These are phyloP conservation scores for Miamiensis avidus DNA, from an alignment of 169 alveolate genomes.

Conservation along the genomic window DNA sequence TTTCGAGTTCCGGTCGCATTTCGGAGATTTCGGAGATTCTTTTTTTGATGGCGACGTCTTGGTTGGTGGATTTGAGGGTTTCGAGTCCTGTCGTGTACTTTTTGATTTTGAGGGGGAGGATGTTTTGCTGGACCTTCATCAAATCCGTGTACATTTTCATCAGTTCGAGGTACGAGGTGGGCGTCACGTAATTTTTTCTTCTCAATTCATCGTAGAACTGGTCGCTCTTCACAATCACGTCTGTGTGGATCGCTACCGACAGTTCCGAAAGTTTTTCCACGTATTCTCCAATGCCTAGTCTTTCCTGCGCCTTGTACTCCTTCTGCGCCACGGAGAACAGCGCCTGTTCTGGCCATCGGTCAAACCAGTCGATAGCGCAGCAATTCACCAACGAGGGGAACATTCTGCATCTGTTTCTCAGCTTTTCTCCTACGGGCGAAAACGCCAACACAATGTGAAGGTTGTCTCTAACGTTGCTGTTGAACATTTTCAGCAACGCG, in stretches of 20 bases:
- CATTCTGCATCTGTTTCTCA: conserved; percentile 88
- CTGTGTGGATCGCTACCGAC: conserved; percentile 86
- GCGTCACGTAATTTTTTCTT: conserved; percentile 91
- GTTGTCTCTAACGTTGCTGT: conserved; percentile 79
- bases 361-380: conserved; percentile 91
- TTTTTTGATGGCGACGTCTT: conserved; percentile 87
- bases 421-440: conserved; percentile 89
- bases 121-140: conserved; percentile 71
- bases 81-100: conserved; percentile 90
- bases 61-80: conserved; percentile 89
- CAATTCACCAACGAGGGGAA: conserved; percentile 91
- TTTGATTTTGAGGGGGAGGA: conserved; percentile 82
- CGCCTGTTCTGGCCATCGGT: conserved; percentile 95
- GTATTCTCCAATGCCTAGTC: conserved; percentile 72
- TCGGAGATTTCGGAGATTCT: conserved; percentile 77
- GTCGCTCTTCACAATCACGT: conserved; percentile 71
- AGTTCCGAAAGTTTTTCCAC: conserved; percentile 77
- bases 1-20: conserved; percentile 83
- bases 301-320: conserved; percentile 77
- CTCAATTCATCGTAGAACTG: conserved; percentile 82
- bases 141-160: conserved; percentile 84
- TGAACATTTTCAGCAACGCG: conserved; percentile 75
- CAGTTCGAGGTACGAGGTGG: conserved; percentile 90
- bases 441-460: conserved; percentile 87
- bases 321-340: conserved; percentile 89